Evolutionary conservation across 2,329 filamentous ascomycete genomes (phyloP), one percentile per base, ranked within the genome.

Genomic region (Exserohilum rostratum): DNA sequence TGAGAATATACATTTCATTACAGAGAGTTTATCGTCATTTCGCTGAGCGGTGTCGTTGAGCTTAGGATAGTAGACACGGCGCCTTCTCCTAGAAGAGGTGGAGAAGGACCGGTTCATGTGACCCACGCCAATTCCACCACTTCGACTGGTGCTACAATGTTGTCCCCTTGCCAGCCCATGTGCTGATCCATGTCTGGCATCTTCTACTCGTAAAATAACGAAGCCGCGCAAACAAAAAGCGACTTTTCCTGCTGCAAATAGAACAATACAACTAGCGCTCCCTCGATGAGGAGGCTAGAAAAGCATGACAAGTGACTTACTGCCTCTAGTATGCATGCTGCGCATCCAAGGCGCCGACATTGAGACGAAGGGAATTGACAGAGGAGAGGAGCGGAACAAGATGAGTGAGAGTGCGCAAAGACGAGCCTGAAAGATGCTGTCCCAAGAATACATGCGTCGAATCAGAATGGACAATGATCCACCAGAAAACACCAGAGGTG

Each of bases 401-500:
- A 52, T 30, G 37, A 55, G 50, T 45, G 55, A 50, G 49, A 29
- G 35, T 31, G 44, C 49, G 30, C n/a, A 56, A 33, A 43, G 39
- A 42, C 30, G 25, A 50, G 46, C 42, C 25, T 30, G 34, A n/a
- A 48, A 20, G 20, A 45, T 29, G 34, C 22, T 47, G 42, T 47
- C 18, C 38, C 39, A 33, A 44, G 22, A 44, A 55, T 54, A 46
- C 51, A 20, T n/a, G 34, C 40, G 34, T 31, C 38, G 22, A 40
- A 55, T 44, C 53, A 39, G 46, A 51, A 51, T 25, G 38, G 38
- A 40, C 25, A 29, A 48, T 46, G 47, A 30, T 50, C 43, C 29
- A 44, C 46, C 51, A 29, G 55, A 65, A 60, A 18, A 49, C 40
- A 53, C 64, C 64, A 62, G 52, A 58, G 61, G 64, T 56, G 43